Evolutionary conservation across 257 asterid species (phyloP).

Genomic region (Capsicum baccatum): DNA sequence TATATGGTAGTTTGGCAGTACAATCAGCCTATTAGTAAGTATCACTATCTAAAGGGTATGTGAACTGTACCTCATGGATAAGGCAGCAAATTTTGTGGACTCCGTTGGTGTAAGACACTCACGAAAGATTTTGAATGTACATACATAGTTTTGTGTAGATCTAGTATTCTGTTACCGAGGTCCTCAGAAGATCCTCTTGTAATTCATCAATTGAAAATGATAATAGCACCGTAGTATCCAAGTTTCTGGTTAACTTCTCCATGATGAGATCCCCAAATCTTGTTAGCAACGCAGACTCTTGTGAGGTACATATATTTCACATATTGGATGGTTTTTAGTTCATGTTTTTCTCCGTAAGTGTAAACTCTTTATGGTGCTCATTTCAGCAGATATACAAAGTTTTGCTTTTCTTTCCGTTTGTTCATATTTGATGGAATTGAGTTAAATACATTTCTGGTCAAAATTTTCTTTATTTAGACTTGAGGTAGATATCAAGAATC

Average conservation of each 20-base stretch:
- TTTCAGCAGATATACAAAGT: neutral
- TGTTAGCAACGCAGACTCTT: constrained; percentile 10
- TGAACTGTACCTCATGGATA: constrained; percentile 20
- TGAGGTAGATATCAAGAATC: constrained; percentile 14
- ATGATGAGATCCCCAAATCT: constrained; percentile 15
- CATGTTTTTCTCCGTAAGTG: neutral
- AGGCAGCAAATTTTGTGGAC: constrained; percentile 36
- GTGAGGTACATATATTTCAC: constrained; percentile 2
- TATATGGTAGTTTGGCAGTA: neutral
- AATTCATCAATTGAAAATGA: constrained; percentile 24
- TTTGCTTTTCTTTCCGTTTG: neutral
- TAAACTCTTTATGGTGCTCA: neutral
- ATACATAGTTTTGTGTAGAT: constrained; percentile 31
- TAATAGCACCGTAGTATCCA: neutral
- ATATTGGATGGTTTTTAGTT: neutral
- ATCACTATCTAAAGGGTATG: constrained; percentile 1
- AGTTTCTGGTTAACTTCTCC: constrained; percentile 3
- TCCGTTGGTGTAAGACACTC: constrained; percentile 21
- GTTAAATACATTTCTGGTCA: neutral
- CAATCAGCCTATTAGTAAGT: constrained; percentile 1
- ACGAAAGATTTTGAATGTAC: constrained; percentile 27
- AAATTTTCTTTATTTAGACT: neutral
- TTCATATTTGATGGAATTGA: neutral
- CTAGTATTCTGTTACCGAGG: constrained; percentile 16
- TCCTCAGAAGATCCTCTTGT: constrained; percentile 20